Evolutionary conservation across 495 filamentous ascomycete species (phyloP).

Genomic region (Parathielavia hyrcaniae): DNA sequence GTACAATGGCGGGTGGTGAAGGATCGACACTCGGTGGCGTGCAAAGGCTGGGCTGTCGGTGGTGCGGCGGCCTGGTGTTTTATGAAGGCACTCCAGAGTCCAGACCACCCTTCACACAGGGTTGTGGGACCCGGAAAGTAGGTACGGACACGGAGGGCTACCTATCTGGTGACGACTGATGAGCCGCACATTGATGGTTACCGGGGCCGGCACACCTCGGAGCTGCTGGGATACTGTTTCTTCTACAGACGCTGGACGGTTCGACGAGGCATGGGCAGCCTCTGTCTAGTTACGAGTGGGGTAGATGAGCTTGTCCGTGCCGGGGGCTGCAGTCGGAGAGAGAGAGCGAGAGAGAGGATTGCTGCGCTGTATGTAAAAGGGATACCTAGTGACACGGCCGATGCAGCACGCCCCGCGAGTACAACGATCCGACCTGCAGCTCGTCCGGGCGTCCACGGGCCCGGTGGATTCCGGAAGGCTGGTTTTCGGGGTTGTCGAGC

Average conservation of each 20-base stretch:
- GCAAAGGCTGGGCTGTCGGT: conserved; percentile 3
- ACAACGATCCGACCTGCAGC: conserved; percentile 14
- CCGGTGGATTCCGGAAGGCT: background rate
- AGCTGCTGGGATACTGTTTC: background rate
- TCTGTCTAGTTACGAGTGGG: background rate
- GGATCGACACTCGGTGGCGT: conserved; percentile 10
- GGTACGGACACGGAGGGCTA: too few species aligned
- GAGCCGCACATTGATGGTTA: background rate
- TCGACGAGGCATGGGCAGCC: background rate
- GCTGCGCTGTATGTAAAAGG: background rate
- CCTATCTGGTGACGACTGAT: too few species aligned
- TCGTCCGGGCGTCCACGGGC: conserved; percentile 12
- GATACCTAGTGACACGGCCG: conserved; percentile 6
- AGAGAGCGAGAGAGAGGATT: too few species aligned
- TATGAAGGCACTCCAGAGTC: conserved; percentile 14
- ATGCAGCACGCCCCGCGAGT: conserved; percentile 14
- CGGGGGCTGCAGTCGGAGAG: background rate
- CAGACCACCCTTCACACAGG: too few species aligned
- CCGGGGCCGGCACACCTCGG: too few species aligned
- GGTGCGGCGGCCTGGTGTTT: conserved; percentile 10
- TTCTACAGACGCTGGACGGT: background rate
- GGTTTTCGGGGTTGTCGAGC: background rate
- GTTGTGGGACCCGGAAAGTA: too few species aligned
- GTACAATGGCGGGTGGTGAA: conserved; percentile 7
- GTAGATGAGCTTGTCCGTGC: background rate